phyloP scores from a whole-genome alignment of 164 flowering plant species.

The Liquidambar formosana region DNA sequence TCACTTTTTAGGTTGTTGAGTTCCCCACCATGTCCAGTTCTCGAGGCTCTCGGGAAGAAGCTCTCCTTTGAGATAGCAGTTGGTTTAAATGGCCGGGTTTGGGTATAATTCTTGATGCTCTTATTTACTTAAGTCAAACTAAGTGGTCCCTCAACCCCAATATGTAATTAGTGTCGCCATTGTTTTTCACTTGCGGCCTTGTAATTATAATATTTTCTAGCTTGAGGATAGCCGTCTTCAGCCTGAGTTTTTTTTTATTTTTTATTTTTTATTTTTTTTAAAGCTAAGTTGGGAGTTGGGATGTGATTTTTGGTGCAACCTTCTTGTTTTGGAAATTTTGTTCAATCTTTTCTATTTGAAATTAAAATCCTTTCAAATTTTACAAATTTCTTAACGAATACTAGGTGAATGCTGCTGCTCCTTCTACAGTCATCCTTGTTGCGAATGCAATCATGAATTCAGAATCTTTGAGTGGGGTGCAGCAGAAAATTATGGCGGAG shows the following conservation, averaged over 20 bases:
- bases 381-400: conserved; percentile 4
- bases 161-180: background rate
- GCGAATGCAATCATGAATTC: conserved; percentile 78
- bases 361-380: background rate
- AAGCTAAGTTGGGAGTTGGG: background rate
- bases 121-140: background rate
- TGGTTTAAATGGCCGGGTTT: conserved; percentile 93
- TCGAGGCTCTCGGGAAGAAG: conserved; percentile 88
- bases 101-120: conserved; percentile 51
- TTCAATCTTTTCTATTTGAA: background rate
- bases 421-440: conserved; percentile 60
- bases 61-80: conserved; percentile 92
- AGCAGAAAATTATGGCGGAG: conserved; percentile 83
- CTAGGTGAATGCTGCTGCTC: conserved; percentile 78
- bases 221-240: background rate
- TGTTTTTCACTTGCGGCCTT: background rate
- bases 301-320: background rate
- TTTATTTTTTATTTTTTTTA: too few species aligned
- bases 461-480: conserved; percentile 57
- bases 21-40: conserved; percentile 92
- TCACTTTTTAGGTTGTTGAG: conserved; percentile 63
- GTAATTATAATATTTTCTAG: background rate
- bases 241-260: too few species aligned
- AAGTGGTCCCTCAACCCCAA: background rate
- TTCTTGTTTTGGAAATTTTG: background rate